Conservation (phyloP, 805 yeast genomes). For the Kuraishia molischiana region DNA sequence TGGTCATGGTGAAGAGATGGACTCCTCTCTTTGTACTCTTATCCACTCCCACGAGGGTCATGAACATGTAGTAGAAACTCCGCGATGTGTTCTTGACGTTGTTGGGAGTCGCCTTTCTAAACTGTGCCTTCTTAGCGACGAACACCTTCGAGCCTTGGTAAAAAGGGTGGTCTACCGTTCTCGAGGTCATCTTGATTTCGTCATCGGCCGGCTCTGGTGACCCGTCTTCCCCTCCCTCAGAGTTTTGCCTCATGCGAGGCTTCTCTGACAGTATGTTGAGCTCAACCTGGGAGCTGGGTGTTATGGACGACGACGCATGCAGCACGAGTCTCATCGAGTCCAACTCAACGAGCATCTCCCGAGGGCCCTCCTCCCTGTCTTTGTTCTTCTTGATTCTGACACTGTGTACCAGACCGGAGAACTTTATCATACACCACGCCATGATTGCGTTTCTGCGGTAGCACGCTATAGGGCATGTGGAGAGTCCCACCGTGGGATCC, state of each 20-base stretch:
- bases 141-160: slow-evolving; percentile 10
- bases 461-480: slow-evolving; percentile 32
- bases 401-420: not conserved
- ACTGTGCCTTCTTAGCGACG: slow-evolving; percentile 31
- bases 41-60: slow-evolving; percentile 4
- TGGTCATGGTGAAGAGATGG: slow-evolving; percentile 6
- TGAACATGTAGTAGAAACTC: slow-evolving; percentile 30
- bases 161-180: slow-evolving; percentile 3
- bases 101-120: slow-evolving; percentile 42
- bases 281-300: slow-evolving; percentile 18
- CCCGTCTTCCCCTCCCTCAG: not conserved
- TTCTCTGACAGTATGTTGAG: slow-evolving; percentile 19
- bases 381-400: not conserved
- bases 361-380: not conserved
- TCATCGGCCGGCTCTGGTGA: not conserved
- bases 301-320: not conserved
- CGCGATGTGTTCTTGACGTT: slow-evolving; percentile 35
- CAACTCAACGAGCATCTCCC: slow-evolving; percentile 4
- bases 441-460: slow-evolving; percentile 34
- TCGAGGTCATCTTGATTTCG: not conserved
- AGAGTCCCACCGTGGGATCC: slow-evolving; percentile 25
- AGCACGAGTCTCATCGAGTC: slow-evolving; percentile 1
- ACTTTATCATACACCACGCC: slow-evolving; percentile 9
- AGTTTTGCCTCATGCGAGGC: not conserved
- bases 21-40: not conserved